A percentile compares a stretch with the other conserved stretches of the same genome.
phyloP scores from a whole-genome alignment of 805 yeast genomes.

The Candida golubevii region DNA sequence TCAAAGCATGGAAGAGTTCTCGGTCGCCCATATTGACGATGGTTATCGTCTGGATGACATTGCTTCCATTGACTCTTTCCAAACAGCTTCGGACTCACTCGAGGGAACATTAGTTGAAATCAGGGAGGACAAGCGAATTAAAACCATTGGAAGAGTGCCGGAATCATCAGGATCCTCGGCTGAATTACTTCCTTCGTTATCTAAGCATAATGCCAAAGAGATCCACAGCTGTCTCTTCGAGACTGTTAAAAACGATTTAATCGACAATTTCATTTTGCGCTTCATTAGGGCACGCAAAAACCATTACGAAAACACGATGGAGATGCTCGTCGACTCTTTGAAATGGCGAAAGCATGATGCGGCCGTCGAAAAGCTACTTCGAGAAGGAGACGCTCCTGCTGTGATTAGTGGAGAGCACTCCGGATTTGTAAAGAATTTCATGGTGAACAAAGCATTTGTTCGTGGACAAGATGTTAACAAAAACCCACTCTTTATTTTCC shows the following conservation, averaged over 20 bases:
- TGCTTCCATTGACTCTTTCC: conserved; percentile 29
- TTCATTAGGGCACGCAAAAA: conserved; percentile 86
- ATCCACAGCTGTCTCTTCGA: conserved; percentile 51
- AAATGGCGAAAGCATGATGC: conserved; percentile 68
- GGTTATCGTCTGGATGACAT: conserved; percentile 14
- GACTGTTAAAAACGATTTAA: conserved; percentile 68
- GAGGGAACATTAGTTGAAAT: conserved; percentile 5
- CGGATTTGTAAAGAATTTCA: conserved; percentile 54
- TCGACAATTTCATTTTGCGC: conserved; percentile 74
- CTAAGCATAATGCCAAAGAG: conserved; percentile 48
- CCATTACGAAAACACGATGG: conserved; percentile 61
- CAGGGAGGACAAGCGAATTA: not conserved
- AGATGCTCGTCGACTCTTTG: conserved; percentile 69
- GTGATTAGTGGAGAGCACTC: conserved; percentile 34
- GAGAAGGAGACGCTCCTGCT: conserved; percentile 67
- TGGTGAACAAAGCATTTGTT: conserved; percentile 65
- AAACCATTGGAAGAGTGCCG: not conserved
- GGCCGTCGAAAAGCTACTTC: conserved; percentile 51
- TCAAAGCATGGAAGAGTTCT: conserved; percentile 16
- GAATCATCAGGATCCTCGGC: not conserved
- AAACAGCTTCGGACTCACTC: conserved; percentile 9
- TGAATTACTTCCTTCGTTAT: conserved; percentile 19
- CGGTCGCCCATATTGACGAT: conserved; percentile 12
- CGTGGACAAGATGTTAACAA: conserved; percentile 69
- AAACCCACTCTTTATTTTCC: conserved; percentile 77